Evolutionary conservation across 805 yeast species (phyloP).

Genomic region (Hyphopichia homilentoma): DNA sequence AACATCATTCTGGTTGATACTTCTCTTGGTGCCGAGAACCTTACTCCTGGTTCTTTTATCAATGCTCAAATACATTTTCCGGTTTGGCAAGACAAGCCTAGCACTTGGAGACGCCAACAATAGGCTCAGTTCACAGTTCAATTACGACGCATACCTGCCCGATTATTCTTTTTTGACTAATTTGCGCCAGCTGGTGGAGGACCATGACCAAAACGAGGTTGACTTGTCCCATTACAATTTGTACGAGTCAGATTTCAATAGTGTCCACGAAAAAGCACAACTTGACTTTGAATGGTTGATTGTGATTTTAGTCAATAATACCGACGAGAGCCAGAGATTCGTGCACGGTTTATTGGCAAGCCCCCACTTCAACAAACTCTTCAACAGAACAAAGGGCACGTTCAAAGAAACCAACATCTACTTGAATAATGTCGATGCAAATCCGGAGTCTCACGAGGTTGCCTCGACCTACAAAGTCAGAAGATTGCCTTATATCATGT

Average conservation of each 20-base stretch:
- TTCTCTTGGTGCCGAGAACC: slow-evolving; percentile 55
- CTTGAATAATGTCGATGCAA: slow-evolving; percentile 25
- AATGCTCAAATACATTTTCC: slow-evolving; percentile 21
- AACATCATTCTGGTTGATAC: slow-evolving; percentile 44
- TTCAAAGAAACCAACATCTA: slow-evolving; percentile 27
- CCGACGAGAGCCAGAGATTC: slow-evolving; percentile 15
- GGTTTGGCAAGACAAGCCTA: slow-evolving; percentile 1
- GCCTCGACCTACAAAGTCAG: slow-evolving; percentile 27
- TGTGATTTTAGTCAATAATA: slow-evolving; percentile 27
- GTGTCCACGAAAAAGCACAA: slow-evolving; percentile 23
- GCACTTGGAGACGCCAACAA: slow-evolving; percentile 7
- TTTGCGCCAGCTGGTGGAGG: slow-evolving; percentile 1
- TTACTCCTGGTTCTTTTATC: slow-evolving; percentile 41
- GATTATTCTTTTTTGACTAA: slow-evolving; percentile 9
- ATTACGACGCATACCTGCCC: slow-evolving; percentile 23
- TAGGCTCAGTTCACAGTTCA: slow-evolving; percentile 21
- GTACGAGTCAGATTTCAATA: slow-evolving; percentile 23
- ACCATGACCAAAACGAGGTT: slow-evolving; percentile 1
- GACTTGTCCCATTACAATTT: slow-evolving; percentile 7
- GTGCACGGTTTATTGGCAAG: slow-evolving; percentile 10
- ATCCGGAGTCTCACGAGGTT: slow-evolving; percentile 37
- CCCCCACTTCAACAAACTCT: slow-evolving; percentile 15
- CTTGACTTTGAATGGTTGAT: slow-evolving; percentile 29
- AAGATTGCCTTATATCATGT: slow-evolving; percentile 34
- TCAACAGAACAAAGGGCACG: slow-evolving; percentile 25